Evolutionary conservation across 192 early-diverging fungal genomes (phyloP).

Genomic region (Kappamyces sp.): DNA sequence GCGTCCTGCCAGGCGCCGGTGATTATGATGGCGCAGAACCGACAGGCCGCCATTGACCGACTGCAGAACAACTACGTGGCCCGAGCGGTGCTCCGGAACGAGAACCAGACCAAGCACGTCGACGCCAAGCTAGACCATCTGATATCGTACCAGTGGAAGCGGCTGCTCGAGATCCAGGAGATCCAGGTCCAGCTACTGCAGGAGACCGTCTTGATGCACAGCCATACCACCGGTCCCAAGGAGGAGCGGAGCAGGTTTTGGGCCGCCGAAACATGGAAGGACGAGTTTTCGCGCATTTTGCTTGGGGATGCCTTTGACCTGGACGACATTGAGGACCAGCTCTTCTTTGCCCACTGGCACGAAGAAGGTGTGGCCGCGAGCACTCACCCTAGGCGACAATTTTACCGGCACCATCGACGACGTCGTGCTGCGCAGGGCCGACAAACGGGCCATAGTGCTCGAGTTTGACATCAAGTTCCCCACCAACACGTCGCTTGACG

Average conservation of each 20-base stretch:
- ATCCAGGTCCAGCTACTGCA: constrained; percentile 36
- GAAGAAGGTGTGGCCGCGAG: constrained; percentile 19
- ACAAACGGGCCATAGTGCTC: constrained; percentile 10
- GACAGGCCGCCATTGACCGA: constrained; percentile 33
- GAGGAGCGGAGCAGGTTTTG: not conserved
- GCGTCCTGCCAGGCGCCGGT: constrained; percentile 43
- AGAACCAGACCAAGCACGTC: constrained; percentile 37
- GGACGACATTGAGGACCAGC: not conserved
- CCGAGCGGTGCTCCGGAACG: constrained; percentile 30
- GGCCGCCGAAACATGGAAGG: not conserved
- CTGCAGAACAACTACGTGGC: constrained; percentile 31
- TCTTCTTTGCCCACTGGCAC: constrained; percentile 34
- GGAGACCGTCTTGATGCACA: constrained; percentile 15
- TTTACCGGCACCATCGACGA: constrained; percentile 24
- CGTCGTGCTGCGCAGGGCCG: constrained; percentile 18
- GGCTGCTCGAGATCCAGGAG: constrained; percentile 44
- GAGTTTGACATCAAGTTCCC: constrained; percentile 27
- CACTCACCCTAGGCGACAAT: constrained; percentile 18
- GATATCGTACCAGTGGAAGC: constrained; percentile 35
- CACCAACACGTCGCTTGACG: constrained; percentile 31
- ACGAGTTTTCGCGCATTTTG: constrained; percentile 7
- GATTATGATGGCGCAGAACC: constrained; percentile 51
- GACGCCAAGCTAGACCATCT: constrained; percentile 46
- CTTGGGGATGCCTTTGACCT: constrained; percentile 1
- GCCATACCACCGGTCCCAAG: constrained; percentile 9